These are phyloP conservation scores for Termitomyces sp. DNA, from an alignment of 768 basidiomycete genomes.

Conservation along the genomic window DNA sequence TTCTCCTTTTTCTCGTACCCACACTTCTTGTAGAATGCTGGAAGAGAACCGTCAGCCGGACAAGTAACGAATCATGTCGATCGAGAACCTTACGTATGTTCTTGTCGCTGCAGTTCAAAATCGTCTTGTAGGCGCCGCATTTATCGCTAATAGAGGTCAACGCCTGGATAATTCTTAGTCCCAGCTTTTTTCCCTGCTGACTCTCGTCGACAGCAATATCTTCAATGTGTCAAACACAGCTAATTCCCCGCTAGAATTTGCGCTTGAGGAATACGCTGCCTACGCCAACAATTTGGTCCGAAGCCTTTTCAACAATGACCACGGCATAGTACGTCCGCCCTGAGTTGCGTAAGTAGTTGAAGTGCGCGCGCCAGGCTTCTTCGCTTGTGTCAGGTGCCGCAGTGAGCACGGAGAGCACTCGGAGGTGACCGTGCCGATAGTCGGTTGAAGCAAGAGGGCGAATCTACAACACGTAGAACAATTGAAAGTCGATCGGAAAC, in stretches of 20 bases:
- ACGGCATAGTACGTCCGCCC: conserved; percentile 74
- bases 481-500: not conserved
- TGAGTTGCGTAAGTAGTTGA: conserved; percentile 47
- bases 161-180: conserved; percentile 80
- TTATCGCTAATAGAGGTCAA: conserved; percentile 80
- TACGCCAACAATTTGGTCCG: conserved; percentile 78
- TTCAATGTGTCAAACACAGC: conserved; percentile 94
- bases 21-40: conserved; percentile 97
- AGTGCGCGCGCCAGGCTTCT: conserved; percentile 65
- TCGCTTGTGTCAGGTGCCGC: conserved; percentile 65
- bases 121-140: conserved; percentile 90
- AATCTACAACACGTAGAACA: conserved; percentile 41
- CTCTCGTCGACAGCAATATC: conserved; percentile 93
- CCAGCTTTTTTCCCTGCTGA: conserved; percentile 90
- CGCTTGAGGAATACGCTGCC: conserved; percentile 87
- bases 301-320: conserved; percentile 71
- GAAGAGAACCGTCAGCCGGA: not conserved
- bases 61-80: not conserved
- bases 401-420: conserved; percentile 73
- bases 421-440: conserved; percentile 74
- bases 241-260: conserved; percentile 85
- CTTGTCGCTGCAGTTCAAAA: conserved; percentile 86
- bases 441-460: conserved; percentile 91
- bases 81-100: conserved; percentile 78
- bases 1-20: conserved; percentile 90